Evolutionary conservation across 2,329 filamentous ascomycete species (phyloP), one percentile per base, ranked within the genome.

Genomic region (Monilinia vaccinii-corymbosi): DNA sequence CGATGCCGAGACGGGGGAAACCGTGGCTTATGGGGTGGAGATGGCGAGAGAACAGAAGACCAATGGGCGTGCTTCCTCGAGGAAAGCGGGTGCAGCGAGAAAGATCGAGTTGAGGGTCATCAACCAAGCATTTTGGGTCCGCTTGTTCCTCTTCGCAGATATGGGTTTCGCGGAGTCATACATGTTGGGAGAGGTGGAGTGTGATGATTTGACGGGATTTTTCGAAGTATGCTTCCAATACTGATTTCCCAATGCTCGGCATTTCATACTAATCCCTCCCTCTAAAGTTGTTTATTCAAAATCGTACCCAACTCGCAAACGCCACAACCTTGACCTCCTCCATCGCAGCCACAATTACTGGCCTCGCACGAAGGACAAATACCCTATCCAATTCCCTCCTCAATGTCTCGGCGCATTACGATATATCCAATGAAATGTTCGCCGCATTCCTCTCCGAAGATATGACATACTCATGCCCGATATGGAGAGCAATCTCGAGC

Each of bases 391-490:
- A 81, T 64, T 76, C 83, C 1, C 77, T 83, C 13, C 75, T 88
- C 47, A 89, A 91, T 69, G 84, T 88, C 56, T 81, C 81, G 2
- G 85, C 86, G 5, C 87, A 91, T 65, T 91, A 91, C 70, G 87
- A 91, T 67, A 87, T 89, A 63, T 85, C 82, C 64, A 90, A 90
- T 68, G 83, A 85, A 61, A 88, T 89, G 84, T 89, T 90, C 67
- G 83, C 85, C 7, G 84, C 86, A 0, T 89, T 89, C 65, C 76
- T 89, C 32, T 88, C 85, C 0, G 77, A 81, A n/a, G 87, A 89
- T 68, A 89, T 90, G 86, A 89, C 86, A 4, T 89, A 89, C 67
- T 88, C 85, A 0, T 88, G 86, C 69, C 82, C 86, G 3, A 83
- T 88, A 53, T 88, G 86, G 85, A 74, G 77, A 48, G 75, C 73